These are phyloP conservation scores for Kodamaea nitidulidarum DNA, from an alignment of 805 yeast species.

Conservation along the genomic window DNA sequence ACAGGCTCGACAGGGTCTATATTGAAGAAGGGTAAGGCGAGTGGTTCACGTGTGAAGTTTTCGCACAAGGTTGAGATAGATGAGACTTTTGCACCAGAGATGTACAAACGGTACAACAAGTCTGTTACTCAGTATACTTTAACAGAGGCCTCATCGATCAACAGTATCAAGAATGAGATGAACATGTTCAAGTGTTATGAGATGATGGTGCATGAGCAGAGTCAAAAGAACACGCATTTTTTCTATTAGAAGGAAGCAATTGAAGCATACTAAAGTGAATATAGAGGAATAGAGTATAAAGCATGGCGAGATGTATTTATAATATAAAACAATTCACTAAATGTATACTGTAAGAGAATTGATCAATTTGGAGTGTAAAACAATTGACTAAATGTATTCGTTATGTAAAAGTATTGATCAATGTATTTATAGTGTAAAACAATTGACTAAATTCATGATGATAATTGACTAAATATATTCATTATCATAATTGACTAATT, in stretches of 20 bases:
- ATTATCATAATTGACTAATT: too few species aligned
- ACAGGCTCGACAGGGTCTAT: slow-evolving; percentile 3
- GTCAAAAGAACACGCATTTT: slow-evolving; percentile 61
- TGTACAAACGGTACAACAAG: slow-evolving; percentile 53
- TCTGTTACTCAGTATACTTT: slow-evolving; percentile 48
- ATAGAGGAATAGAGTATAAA: too few species aligned
- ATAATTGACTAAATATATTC: too few species aligned
- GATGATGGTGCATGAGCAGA: slow-evolving; percentile 65
- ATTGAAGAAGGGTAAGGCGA: slow-evolving; percentile 1
- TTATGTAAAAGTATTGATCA: too few species aligned
- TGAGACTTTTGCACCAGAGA: slow-evolving; percentile 48
- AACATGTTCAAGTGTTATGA: slow-evolving; percentile 59
- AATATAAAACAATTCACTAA: too few species aligned
- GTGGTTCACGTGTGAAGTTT: slow-evolving; percentile 32
- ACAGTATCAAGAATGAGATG: slow-evolving; percentile 58
- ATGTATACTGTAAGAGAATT: too few species aligned
- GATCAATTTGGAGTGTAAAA: too few species aligned
- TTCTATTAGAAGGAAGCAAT: slow-evolving; percentile 35
- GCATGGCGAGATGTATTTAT: too few species aligned
- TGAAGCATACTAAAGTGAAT: not conserved
- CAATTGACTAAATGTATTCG: too few species aligned
- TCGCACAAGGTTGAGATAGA: slow-evolving; percentile 45
- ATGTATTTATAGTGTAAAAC: too few species aligned
- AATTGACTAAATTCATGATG: too few species aligned
- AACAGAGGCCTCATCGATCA: slow-evolving; percentile 48